Conservation (phyloP, 2,329 filamentous ascomycete genomes). For the Zasmidium citrigriseum region DNA sequence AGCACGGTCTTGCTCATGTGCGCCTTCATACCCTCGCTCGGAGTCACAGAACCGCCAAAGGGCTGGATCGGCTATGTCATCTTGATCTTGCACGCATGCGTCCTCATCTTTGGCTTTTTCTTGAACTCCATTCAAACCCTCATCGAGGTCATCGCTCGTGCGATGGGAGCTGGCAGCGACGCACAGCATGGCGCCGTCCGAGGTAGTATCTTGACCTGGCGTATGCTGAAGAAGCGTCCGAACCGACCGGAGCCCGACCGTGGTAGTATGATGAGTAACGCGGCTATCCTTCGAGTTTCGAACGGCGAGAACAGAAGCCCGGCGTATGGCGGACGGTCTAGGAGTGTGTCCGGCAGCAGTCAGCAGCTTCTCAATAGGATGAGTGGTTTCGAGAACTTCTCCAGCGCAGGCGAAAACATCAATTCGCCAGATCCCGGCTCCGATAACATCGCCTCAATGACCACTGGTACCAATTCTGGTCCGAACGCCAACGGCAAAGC, state of each 20-base stretch:
- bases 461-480: neutral
- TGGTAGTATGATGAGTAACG: conserved; percentile 79
- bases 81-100: conserved; percentile 78
- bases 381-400: conserved; percentile 56
- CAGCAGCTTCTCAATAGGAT: conserved; percentile 59
- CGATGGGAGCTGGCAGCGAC: conserved; percentile 80
- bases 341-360: conserved; percentile 64
- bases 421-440: conserved; percentile 39
- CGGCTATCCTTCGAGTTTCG: conserved; percentile 66
- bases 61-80: conserved; percentile 97
- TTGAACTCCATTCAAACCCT: conserved; percentile 88
- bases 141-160: conserved; percentile 80
- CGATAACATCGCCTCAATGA: conserved; percentile 3
- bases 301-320: conserved; percentile 16
- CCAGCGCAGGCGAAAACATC: conserved; percentile 60
- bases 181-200: conserved; percentile 50
- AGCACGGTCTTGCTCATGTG: conserved; percentile 57
- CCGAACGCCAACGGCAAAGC: conserved; percentile 7
- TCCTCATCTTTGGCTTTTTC: conserved; percentile 89
- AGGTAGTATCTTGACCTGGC: conserved; percentile 78
- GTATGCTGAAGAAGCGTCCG: conserved; percentile 36
- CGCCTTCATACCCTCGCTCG: conserved; percentile 80
- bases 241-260: conserved; percentile 56
- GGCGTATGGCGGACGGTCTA: conserved; percentile 49
- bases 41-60: conserved; percentile 74